Percentiles rank a stretch among this genome's conserved stretches.
These are phyloP conservation scores for Tetrapyrgos nigripes DNA, from an alignment of 1,284 basidiomycete genomes.

Conservation along the genomic window DNA sequence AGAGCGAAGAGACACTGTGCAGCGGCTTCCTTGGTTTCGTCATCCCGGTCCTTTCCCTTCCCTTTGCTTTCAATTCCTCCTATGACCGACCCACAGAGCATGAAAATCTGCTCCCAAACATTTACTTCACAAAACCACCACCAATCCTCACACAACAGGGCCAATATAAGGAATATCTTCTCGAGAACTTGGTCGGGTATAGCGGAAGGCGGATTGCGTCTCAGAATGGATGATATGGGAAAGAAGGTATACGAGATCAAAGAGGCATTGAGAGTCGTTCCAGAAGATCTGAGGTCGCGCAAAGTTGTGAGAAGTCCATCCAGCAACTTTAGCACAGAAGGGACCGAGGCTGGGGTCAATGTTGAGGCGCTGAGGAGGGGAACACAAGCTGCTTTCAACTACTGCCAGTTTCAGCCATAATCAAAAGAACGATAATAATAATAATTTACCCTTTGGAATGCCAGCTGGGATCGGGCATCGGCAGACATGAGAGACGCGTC, in stretches of 20 bases:
- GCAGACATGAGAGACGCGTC: too few species aligned
- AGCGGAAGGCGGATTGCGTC: constrained; percentile 66
- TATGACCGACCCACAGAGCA: constrained; percentile 74
- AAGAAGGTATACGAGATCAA: constrained; percentile 87
- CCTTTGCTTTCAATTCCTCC: constrained; percentile 67
- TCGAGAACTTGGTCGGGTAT: constrained; percentile 86
- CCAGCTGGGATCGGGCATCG: constrained; percentile 27
- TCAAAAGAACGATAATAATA: not conserved
- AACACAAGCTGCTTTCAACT: constrained; percentile 84
- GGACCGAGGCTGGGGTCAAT: constrained; percentile 59
- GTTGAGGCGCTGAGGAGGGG: constrained; percentile 74
- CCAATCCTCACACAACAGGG: constrained; percentile 68
- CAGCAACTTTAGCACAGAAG: constrained; percentile 58
- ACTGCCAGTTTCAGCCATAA: not conserved
- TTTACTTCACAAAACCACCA: constrained; percentile 79
- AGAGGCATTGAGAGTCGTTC: constrained; percentile 54
- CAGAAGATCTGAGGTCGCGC: constrained; percentile 45
- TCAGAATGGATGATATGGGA: constrained; percentile 83
- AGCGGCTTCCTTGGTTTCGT: constrained; percentile 80
- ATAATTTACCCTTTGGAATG: constrained; percentile 39
- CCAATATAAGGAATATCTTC: constrained; percentile 68
- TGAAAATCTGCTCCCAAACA: constrained; percentile 86
- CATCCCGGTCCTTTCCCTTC: constrained; percentile 66
- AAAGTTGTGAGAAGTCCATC: constrained; percentile 57
- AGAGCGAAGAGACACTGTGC: constrained; percentile 61